phyloP scores from a whole-genome alignment of 1,284 basidiomycete species.

The Ustilago cynodontis region DNA sequence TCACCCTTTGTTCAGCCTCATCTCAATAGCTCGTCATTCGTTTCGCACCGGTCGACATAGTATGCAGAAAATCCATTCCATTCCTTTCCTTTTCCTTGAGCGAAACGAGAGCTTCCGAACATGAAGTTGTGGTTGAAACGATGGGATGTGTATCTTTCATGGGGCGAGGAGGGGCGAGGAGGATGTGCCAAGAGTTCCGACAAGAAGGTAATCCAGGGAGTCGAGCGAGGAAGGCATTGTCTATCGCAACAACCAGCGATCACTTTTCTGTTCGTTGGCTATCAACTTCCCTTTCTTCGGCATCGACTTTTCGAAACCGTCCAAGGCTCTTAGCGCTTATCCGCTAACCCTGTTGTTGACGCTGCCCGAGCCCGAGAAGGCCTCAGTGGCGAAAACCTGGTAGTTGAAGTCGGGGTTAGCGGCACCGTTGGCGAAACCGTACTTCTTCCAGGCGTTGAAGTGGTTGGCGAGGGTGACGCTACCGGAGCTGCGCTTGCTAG shows the following conservation, averaged over 20 bases:
- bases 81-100: neutral
- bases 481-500: conserved; percentile 36
- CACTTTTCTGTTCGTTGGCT: too few relatives aligned
- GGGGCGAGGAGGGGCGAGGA: neutral
- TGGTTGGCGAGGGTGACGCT: conserved; percentile 33
- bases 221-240: neutral
- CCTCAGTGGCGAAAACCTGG: conserved; percentile 50
- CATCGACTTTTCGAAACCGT: too few relatives aligned
- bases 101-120: neutral
- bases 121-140: neutral
- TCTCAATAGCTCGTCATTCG: too few relatives aligned
- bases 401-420: conserved; percentile 38
- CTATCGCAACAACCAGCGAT: neutral
- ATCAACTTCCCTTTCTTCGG: neutral
- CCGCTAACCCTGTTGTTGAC: conserved; percentile 25
- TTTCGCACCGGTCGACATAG: neutral
- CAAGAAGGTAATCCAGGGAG: too few relatives aligned
- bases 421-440: conserved; percentile 37
- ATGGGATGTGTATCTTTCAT: neutral
- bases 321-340: neutral
- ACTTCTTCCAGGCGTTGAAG: conserved; percentile 42
- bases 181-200: neutral
- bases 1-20: neutral
- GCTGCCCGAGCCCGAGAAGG: conserved; percentile 25
- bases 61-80: neutral